phyloP scores from a whole-genome alignment of 2,329 filamentous ascomycete species.

The Cercospora sp. region DNA sequence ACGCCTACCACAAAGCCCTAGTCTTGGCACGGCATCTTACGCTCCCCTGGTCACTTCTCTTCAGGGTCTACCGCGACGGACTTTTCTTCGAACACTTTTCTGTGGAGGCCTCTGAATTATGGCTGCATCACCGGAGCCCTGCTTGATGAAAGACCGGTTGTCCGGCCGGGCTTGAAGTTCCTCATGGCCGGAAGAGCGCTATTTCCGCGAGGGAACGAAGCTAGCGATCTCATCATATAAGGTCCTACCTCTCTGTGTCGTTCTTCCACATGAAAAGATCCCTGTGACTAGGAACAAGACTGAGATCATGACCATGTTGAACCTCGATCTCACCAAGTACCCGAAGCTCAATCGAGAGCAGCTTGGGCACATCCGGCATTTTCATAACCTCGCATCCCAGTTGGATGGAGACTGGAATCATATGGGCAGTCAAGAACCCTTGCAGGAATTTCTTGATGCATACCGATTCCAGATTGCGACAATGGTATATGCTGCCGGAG shows the following conservation, averaged over 20 bases:
- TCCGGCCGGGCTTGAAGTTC: not conserved
- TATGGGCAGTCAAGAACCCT: conserved; percentile 41
- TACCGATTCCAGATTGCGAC: conserved; percentile 46
- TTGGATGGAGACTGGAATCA: conserved; percentile 36
- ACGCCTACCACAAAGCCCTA: not conserved
- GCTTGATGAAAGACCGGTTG: not conserved
- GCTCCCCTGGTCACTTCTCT: not conserved
- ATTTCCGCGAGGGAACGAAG: not conserved
- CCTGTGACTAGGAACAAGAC: not conserved
- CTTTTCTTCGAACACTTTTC: not conserved
- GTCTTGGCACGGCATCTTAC: not conserved
- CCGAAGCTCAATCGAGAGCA: conserved; percentile 31
- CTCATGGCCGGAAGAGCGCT: not conserved
- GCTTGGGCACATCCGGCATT: conserved; percentile 42
- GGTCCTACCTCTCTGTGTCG: not conserved
- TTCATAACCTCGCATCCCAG: conserved; percentile 40
- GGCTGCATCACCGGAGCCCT: not conserved
- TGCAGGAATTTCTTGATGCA: conserved; percentile 42
- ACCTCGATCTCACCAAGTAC: conserved; percentile 4
- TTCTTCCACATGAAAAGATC: not conserved
- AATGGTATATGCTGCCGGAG: conserved; percentile 43
- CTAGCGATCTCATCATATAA: not conserved
- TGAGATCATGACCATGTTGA: not conserved
- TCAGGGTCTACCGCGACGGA: not conserved
- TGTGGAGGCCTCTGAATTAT: not conserved